A percentile compares a stretch with the other conserved stretches of the same genome.
These are phyloP conservation scores for Xylaria hypoxylon DNA, from an alignment of 2,329 filamentous ascomycete genomes.

Conservation along the genomic window DNA sequence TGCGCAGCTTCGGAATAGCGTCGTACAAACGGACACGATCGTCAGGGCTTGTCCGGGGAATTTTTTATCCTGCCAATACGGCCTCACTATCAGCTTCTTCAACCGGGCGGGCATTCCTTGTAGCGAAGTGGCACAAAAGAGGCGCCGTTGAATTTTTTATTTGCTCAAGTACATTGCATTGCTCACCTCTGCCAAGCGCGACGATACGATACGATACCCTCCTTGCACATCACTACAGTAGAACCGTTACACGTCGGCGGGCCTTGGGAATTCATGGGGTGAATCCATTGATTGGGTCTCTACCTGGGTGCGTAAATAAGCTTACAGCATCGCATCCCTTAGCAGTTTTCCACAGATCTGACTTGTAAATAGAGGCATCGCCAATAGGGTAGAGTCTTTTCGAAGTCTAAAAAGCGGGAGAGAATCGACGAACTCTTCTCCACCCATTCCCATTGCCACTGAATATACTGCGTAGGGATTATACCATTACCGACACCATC, in stretches of 20 bases:
- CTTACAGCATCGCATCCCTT: background rate
- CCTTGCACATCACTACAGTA: background rate
- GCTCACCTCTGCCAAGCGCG: slow-evolving; percentile 7
- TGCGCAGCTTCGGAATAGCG: slow-evolving; percentile 2
- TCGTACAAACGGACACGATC: slow-evolving; percentile 16
- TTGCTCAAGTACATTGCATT: slow-evolving; percentile 13
- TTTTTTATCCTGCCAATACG: slow-evolving; percentile 11
- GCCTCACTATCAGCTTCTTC: slow-evolving; percentile 10
- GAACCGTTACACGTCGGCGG: slow-evolving; percentile 3
- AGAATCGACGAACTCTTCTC: background rate
- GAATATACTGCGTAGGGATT: slow-evolving; percentile 1
- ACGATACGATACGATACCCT: slow-evolving; percentile 3
- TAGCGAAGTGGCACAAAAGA: slow-evolving; percentile 16
- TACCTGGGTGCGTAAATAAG: slow-evolving; percentile 6
- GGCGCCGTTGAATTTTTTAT: background rate
- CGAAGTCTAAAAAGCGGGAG: background rate
- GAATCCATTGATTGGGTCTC: slow-evolving; percentile 9
- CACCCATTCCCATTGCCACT: slow-evolving; percentile 14
- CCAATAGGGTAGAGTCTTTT: slow-evolving; percentile 14
- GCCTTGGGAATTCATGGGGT: background rate
- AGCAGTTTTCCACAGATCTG: background rate
- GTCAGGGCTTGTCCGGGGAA: slow-evolving; percentile 17
- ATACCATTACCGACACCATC: slow-evolving; percentile 17
- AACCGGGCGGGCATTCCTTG: slow-evolving; percentile 7
- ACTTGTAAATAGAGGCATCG: slow-evolving; percentile 13